Conservation (phyloP, 169 alveolate species). For the Cryptosporidium ubiquitum region DNA sequence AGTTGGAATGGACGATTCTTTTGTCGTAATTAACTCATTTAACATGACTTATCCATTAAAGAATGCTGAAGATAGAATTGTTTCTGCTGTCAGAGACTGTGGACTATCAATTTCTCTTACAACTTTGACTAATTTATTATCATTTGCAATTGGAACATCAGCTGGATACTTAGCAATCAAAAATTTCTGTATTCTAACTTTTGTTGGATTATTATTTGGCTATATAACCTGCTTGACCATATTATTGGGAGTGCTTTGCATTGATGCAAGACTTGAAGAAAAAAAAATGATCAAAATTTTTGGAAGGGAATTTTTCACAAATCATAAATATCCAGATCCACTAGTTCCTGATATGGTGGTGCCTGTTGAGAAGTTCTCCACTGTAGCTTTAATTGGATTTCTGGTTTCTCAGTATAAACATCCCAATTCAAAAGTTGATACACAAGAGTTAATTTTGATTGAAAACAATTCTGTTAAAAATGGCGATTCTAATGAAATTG, state of each 20-base stretch:
- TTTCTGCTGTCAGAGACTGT: constrained; percentile 82
- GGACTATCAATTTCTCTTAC: constrained; percentile 86
- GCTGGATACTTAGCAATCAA: constrained; percentile 84
- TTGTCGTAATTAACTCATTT: constrained; percentile 83
- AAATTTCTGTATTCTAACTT: constrained; percentile 82
- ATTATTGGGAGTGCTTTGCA: constrained; percentile 81
- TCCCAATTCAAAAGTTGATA: neutral
- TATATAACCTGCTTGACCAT: constrained; percentile 83
- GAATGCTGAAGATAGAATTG: constrained; percentile 81
- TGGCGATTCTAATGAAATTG: neutral
- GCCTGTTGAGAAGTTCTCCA: constrained; percentile 48
- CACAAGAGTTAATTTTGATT: neutral
- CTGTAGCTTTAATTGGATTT: constrained; percentile 60
- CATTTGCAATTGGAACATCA: constrained; percentile 85
- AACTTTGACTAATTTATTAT: constrained; percentile 83
- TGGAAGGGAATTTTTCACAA: constrained; percentile 45
- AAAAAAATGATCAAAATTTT: constrained; percentile 29
- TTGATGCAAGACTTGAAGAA: constrained; percentile 82
- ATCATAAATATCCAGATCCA: constrained; percentile 54
- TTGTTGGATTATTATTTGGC: constrained; percentile 82
- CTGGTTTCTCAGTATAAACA: constrained; percentile 20
- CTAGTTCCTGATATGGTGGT: constrained; percentile 25
- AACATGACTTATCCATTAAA: constrained; percentile 80
- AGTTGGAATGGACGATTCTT: constrained; percentile 85
- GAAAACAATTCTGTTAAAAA: neutral